Percentiles rank a stretch among this genome's conserved stretches.
Evolutionary conservation across 1,284 basidiomycete genomes (phyloP).

Genomic region (Trichosporon inkin): DNA sequence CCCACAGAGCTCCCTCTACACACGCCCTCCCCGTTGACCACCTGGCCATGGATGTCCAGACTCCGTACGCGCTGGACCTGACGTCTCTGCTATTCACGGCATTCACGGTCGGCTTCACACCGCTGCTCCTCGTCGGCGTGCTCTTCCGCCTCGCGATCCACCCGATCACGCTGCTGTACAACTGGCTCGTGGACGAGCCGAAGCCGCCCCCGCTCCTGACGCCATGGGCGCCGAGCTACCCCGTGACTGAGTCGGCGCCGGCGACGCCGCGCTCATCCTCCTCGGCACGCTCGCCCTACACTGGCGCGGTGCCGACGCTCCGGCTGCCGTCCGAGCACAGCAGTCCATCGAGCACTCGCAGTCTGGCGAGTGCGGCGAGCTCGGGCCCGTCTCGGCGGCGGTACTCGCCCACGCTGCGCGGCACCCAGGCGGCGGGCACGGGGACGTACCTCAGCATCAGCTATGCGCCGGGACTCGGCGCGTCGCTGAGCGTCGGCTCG

Average conservation of each 20-base stretch:
- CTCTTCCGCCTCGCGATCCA: background rate
- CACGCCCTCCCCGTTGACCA: background rate
- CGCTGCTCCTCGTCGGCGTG: background rate
- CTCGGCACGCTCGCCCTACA: background rate
- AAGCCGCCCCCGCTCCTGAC: background rate
- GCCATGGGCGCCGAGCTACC: background rate
- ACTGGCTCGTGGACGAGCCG: background rate
- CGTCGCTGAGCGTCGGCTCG: background rate
- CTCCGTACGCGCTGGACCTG: slow-evolving; percentile 3
- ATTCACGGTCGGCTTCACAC: slow-evolving; percentile 1
- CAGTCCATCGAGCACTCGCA: too few relatives aligned
- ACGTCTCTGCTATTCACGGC: slow-evolving; percentile 1
- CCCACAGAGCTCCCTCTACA: background rate
- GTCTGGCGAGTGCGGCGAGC: background rate
- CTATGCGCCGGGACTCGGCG: background rate
- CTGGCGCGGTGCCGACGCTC: background rate
- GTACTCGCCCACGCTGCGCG: slow-evolving; percentile 1
- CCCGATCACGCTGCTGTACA: slow-evolving; percentile 1
- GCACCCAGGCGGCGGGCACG: background rate
- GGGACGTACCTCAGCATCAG: background rate
- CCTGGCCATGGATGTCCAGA: background rate
- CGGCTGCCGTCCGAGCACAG: too few relatives aligned
- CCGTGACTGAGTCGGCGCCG: too few relatives aligned
- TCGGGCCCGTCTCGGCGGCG: background rate
- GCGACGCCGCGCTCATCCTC: background rate